Base-by-base conservation (phyloP, 345 rosid species). In the Excoecaria cochinchinensis region DNA sequence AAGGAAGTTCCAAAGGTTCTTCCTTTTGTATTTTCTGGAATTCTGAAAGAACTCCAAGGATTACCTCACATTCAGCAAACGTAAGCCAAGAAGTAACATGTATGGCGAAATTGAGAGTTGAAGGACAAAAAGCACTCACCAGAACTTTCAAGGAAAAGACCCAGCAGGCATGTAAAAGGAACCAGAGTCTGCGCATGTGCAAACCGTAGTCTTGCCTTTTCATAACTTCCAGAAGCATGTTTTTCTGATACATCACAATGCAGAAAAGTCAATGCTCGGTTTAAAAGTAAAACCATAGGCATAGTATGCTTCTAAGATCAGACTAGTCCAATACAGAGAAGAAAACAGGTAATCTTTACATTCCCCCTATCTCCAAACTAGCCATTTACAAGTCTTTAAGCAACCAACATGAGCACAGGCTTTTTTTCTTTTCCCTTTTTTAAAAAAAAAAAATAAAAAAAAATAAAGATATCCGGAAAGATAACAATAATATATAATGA, bases 111-210 rank as follows among this genome's bases (percentile, higher is more conserved):
- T 31, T 31, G 31, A 31, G 31, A 31, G 31, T 31, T 31, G 31
- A 31, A 31, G 31, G 31, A 31, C 31, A 2, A 31, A 31, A 31
- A 31, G 31, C 31, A 31, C 31, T 31, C 31, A 31, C 31, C 31
- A 31, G 31, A 31, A 31, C 31, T 31, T 31, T 31, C 31, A 31
- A 31, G 31, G 2, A 31, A 31, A 31, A 31, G 31, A 31, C 31
- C 31, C 31, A 31, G 31, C 31, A 31, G 87, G 82, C 99, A 95
- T 72, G 97, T 80, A 74, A 95, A 95, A 6, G 98, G 97, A 78
- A 95, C 90, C 81, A 95, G 87, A 25, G 99, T 95, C 84, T 95
- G 97, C 0, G 97, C 99, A 89, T 91, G 99, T 4, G 99, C 99
- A 85, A 95, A 91, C 42, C 93, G 87, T 82, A 93, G 89, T 81